Percentiles rank a stretch among this genome's conserved stretches.
Evolutionary conservation across 148 eudicot genomes (phyloP).

Genomic region (Limonium bicolor): DNA sequence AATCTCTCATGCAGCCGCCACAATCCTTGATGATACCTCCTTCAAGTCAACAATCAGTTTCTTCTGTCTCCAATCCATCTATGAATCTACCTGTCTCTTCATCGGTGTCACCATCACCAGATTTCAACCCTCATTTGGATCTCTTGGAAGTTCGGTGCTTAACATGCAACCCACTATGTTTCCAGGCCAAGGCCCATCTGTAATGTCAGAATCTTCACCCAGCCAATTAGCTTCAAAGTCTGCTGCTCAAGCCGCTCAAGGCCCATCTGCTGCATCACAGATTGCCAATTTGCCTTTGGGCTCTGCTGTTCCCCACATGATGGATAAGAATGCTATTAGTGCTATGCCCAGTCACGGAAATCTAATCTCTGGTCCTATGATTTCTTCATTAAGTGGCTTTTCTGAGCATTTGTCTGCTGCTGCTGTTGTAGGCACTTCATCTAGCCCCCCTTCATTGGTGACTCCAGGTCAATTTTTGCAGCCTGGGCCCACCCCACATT

Average conservation of each 20-base stretch:
- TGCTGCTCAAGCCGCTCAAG: slow-evolving; percentile 16
- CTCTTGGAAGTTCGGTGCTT: slow-evolving; percentile 16
- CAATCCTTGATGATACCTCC: slow-evolving; percentile 21
- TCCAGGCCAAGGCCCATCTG: slow-evolving; percentile 15
- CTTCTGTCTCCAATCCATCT: slow-evolving; percentile 19
- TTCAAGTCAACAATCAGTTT: slow-evolving; percentile 18
- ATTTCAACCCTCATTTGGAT: slow-evolving; percentile 18
- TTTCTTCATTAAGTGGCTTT: slow-evolving; percentile 17
- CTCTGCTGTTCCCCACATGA: slow-evolving; percentile 16
- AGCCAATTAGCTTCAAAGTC: slow-evolving; percentile 15
- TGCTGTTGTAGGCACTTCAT: slow-evolving; percentile 19
- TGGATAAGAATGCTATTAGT: slow-evolving; percentile 13
- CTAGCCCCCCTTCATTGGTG: slow-evolving; percentile 26
- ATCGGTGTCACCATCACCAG: slow-evolving; percentile 16
- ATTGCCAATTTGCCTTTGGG: slow-evolving; percentile 13
- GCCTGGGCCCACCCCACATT: slow-evolving; percentile 18
- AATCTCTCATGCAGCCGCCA: slow-evolving; percentile 15
- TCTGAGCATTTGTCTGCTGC: slow-evolving; percentile 19
- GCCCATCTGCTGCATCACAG: slow-evolving; percentile 11
- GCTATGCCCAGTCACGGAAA: slow-evolving; percentile 18
- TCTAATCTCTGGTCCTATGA: slow-evolving; percentile 9
- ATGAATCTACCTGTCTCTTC: slow-evolving; percentile 15
- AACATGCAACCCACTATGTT: slow-evolving; percentile 14
- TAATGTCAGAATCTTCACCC: slow-evolving; percentile 9
- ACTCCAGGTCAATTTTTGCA: slow-evolving; percentile 46